These are phyloP conservation scores for Dovyalis caffra DNA, from an alignment of 345 rosid species.

Conservation along the genomic window DNA sequence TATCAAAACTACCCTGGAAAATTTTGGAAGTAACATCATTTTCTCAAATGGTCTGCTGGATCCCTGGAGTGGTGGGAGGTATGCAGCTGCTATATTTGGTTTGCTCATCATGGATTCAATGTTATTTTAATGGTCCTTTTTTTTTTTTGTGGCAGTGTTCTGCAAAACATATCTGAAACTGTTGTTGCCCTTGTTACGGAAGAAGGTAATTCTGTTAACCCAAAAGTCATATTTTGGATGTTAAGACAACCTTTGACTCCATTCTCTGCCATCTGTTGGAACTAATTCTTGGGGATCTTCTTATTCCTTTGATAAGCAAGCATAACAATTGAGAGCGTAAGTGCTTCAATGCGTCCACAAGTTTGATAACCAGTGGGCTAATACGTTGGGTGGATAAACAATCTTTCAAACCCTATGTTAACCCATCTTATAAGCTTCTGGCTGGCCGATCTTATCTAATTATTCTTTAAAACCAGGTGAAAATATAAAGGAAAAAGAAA, in stretches of 20 bases:
- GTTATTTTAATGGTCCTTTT: slow-evolving; percentile 19
- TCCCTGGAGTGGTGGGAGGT: slow-evolving; percentile 99
- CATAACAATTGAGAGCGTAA: not conserved
- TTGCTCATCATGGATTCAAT: not conserved
- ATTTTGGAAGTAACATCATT: slow-evolving; percentile 86
- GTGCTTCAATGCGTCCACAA: not conserved
- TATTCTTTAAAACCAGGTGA: not conserved
- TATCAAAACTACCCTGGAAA: slow-evolving; percentile 56
- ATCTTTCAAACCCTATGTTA: not conserved
- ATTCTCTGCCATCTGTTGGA: not conserved
- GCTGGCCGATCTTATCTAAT: not conserved
- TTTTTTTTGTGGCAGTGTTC: slow-evolving; percentile 56
- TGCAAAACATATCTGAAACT: slow-evolving; percentile 68
- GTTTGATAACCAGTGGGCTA: not conserved
- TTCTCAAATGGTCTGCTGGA: slow-evolving; percentile 91
- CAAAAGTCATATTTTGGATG: slow-evolving; percentile 7
- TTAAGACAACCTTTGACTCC: not conserved
- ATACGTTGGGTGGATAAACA: not conserved
- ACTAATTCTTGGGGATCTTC: not conserved
- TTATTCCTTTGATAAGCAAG: not conserved
- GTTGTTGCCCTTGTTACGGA: slow-evolving; percentile 77
- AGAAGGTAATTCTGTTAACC: slow-evolving; percentile 59
- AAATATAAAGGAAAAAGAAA: too few species aligned
- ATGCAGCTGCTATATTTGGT: slow-evolving; percentile 2
- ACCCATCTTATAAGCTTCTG: not conserved